These are phyloP conservation scores for Trichophyton verrucosum DNA, from an alignment of 2,329 filamentous ascomycete species.

Conservation along the genomic window DNA sequence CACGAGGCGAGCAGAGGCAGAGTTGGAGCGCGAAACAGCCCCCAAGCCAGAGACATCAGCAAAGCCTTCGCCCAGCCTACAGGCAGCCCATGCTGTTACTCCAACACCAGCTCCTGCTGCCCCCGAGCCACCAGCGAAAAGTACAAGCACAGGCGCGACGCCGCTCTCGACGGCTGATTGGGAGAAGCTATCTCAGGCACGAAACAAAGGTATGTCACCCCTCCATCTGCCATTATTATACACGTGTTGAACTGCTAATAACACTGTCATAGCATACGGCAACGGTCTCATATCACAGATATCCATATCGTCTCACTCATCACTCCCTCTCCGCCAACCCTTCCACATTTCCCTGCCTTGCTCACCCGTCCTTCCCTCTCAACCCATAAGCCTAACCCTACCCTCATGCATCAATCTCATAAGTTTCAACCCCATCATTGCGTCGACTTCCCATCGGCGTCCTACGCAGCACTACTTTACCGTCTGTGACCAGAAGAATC, in stretches of 20 bases:
- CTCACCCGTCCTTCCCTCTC: constrained; percentile 52
- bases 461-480: constrained; percentile 67
- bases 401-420: constrained; percentile 55
- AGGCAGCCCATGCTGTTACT: neutral
- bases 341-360: constrained; percentile 54
- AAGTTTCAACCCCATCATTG: constrained; percentile 56
- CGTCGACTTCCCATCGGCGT: constrained; percentile 50
- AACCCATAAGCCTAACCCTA: constrained; percentile 60
- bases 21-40: neutral
- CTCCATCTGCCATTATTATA: neutral
- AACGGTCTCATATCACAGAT: constrained; percentile 57
- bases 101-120: neutral
- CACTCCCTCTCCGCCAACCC: constrained; percentile 44
- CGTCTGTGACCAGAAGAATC: constrained; percentile 46
- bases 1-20: constrained; percentile 1
- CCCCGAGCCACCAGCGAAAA: neutral
- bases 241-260: neutral
- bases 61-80: neutral
- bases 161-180: neutral
- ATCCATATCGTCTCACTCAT: constrained; percentile 55
- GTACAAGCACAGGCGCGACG: neutral
- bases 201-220: neutral
- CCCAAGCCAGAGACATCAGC: neutral
- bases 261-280: constrained; percentile 31
- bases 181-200: neutral